Evolutionary conservation across 306 rosid species (phyloP).

Genomic region (Acacia melanoxylon): DNA sequence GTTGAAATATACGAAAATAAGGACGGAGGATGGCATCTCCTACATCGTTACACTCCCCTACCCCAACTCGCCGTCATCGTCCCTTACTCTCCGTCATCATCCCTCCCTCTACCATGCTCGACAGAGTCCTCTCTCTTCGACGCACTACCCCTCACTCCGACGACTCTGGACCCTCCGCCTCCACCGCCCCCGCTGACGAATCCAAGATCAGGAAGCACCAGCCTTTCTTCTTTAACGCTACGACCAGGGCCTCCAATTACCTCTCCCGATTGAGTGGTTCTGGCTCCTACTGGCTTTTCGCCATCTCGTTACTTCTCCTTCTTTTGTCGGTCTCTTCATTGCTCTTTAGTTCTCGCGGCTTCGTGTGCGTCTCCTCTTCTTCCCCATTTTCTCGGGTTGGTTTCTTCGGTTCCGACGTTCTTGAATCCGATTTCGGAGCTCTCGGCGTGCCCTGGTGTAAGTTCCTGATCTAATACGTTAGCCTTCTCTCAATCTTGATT

Average conservation of each 20-base stretch:
- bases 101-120: slow-evolving; percentile 48
- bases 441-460: slow-evolving; percentile 99
- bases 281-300: slow-evolving; percentile 47
- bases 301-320: slow-evolving; percentile 37
- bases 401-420: slow-evolving; percentile 70
- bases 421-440: slow-evolving; percentile 85
- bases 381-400: slow-evolving; percentile 60
- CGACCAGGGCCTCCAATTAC: slow-evolving; percentile 53
- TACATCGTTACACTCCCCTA: neutral
- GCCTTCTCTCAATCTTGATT: neutral
- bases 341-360: slow-evolving; percentile 59
- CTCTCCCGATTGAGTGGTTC: slow-evolving; percentile 46
- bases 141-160: slow-evolving; percentile 47
- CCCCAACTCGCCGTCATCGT: slow-evolving; percentile 27
- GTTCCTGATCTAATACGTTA: slow-evolving; percentile 40
- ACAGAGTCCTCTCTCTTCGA: slow-evolving; percentile 73
- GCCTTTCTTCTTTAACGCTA: slow-evolving; percentile 41
- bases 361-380: slow-evolving; percentile 74
- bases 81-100: slow-evolving; percentile 24
- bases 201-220: slow-evolving; percentile 68
- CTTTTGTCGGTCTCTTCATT: slow-evolving; percentile 45
- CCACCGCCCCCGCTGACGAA: slow-evolving; percentile 33
- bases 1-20: neutral
- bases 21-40: slow-evolving; percentile 26
- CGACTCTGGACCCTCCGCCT: neutral